Evolutionary conservation across 2,329 filamentous ascomycete genomes (phyloP).

Genomic region (Ophiostoma sp.): DNA sequence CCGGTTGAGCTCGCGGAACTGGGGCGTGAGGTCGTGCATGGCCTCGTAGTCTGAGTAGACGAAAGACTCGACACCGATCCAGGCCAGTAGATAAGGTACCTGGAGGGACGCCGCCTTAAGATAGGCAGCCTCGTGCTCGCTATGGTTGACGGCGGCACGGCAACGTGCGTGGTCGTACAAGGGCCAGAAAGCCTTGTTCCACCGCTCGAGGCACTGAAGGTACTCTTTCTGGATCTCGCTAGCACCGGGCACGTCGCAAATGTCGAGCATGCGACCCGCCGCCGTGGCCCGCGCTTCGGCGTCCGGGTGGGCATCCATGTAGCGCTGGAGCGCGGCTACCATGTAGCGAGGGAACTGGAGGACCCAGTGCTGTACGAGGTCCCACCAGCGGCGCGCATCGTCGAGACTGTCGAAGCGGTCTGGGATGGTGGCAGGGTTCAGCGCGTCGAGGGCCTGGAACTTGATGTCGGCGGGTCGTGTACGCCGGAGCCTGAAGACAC

Average conservation of each 20-base stretch:
- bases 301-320: constrained; percentile 19
- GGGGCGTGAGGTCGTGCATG: constrained; percentile 38
- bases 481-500: constrained; percentile 24
- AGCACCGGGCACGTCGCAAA: constrained; percentile 25
- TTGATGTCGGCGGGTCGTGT: constrained; percentile 23
- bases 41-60: constrained; percentile 36
- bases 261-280: constrained; percentile 22
- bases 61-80: constrained; percentile 37
- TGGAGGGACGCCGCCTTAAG: constrained; percentile 39
- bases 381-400: constrained; percentile 32
- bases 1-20: constrained; percentile 39
- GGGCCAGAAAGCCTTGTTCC: constrained; percentile 37
- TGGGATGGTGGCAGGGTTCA: constrained; percentile 27
- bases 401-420: constrained; percentile 26
- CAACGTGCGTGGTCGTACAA: constrained; percentile 32
- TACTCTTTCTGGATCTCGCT: constrained; percentile 30
- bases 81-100: constrained; percentile 40
- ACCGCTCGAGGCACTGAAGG: constrained; percentile 38
- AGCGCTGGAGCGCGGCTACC: constrained; percentile 24
- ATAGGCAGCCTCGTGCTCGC: constrained; percentile 26
- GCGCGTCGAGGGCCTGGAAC: constrained; percentile 21
- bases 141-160: constrained; percentile 15
- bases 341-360: constrained; percentile 29
- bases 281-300: background rate
- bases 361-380: constrained; percentile 31